Evolutionary conservation across 202 grass and related monocot species (phyloP).

Genomic region (Setaria viridis): DNA sequence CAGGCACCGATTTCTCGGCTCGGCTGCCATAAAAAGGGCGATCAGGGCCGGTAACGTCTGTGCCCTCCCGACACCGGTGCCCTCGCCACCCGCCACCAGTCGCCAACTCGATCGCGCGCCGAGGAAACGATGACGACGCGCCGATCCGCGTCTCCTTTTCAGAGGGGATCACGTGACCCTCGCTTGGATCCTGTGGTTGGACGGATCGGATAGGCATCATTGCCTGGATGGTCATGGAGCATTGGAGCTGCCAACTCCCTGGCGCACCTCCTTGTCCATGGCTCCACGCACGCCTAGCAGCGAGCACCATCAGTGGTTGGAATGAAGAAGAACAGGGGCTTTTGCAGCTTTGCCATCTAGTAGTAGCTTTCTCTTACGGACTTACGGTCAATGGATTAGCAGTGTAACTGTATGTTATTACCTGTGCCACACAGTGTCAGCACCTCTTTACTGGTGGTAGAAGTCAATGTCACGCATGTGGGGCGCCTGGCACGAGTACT

Average conservation of each 20-base stretch:
- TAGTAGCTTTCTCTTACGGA: too few species aligned
- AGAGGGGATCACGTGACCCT: constrained; percentile 24
- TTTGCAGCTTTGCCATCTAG: neutral
- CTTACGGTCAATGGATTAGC: neutral
- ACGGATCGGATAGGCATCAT: constrained; percentile 21
- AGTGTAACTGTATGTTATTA: neutral
- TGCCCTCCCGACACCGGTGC: too few species aligned
- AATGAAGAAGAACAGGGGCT: neutral
- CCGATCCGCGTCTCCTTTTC: constrained; percentile 18
- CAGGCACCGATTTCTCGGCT: too few species aligned
- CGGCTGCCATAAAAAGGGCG: too few species aligned
- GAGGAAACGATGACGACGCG: constrained; percentile 31
- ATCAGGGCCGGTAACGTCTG: too few species aligned
- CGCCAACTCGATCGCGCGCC: constrained; percentile 7
- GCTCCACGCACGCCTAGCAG: neutral
- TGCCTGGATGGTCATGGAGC: neutral
- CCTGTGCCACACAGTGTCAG: neutral
- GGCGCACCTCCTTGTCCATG: constrained; percentile 5
- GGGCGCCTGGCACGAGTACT: neutral
- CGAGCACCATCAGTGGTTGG: neutral
- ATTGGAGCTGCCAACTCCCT: neutral
- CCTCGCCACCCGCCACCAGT: neutral
- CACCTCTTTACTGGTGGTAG: neutral
- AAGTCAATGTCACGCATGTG: neutral
- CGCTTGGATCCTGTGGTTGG: constrained; percentile 6